Evolutionary conservation across 2,329 filamentous ascomycete genomes (phyloP), one percentile per base, ranked within the genome.

Genomic region (Calonectria pauciramosa): DNA sequence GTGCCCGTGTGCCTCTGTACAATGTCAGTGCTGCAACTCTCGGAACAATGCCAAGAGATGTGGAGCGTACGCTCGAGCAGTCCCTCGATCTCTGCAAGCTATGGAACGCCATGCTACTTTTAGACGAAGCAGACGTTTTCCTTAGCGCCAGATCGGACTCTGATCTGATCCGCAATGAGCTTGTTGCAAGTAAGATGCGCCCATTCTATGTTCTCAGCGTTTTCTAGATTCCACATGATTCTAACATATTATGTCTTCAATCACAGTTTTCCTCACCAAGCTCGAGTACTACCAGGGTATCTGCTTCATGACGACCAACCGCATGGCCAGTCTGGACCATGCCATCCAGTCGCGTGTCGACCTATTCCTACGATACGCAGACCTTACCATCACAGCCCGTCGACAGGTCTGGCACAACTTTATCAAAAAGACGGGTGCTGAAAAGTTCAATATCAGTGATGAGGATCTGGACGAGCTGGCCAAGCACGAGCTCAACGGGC

Each of bases 231-330:
- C n/a, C n/a, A n/a, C n/a, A n/a, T n/a, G n/a, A n/a, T n/a, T n/a
- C n/a, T n/a, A n/a, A n/a, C n/a, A n/a, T n/a, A n/a, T n/a, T n/a
- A n/a, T n/a, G n/a, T n/a, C n/a, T n/a, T 41, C 18, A 26, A 41
- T 10, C n/a, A 3, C n/a, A 83, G 85, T 87, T 1, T 87, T 87
- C 66, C 80, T 87, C 3, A 80, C 84, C 0, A 80, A 83, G 0
- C 76, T 87, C 1, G 86, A 87, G 67, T 87, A 86, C 76, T 87
- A 86, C 68, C 72, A 76, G 3, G 86, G 86, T 0, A 84, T 87
- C 44, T 77, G 87, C 1, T 86, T 86, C 78, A 80, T 89, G 13
- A 88, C 87, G 0, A 88, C 87, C 6, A 89, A 88, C 76, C 84
- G 86, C 5, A 84, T 87, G 2, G 85, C 85, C 1, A 78, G 79